Evolutionary conservation across 1,284 basidiomycete species (phyloP).

Genomic region (Microbotryum saponariae): DNA sequence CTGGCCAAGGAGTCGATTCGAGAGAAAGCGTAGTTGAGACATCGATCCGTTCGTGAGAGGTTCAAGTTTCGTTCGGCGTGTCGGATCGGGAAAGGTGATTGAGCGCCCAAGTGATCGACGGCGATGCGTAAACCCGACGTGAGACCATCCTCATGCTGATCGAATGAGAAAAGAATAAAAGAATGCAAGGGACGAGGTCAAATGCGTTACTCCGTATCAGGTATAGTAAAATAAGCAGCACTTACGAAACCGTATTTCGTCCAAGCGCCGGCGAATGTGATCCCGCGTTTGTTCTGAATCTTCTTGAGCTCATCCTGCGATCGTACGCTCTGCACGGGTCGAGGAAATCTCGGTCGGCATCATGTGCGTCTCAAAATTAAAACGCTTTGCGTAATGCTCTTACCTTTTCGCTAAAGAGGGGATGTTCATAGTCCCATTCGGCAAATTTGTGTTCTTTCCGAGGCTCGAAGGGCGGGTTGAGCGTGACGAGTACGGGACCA

Average conservation of each 20-base stretch:
- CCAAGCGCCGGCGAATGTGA: constrained; percentile 72
- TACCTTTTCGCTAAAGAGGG: constrained; percentile 52
- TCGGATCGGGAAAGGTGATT: constrained; percentile 41
- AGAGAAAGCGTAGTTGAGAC: background rate
- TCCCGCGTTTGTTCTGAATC: constrained; percentile 59
- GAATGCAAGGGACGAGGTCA: background rate
- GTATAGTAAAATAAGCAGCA: background rate
- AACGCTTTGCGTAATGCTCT: constrained; percentile 14
- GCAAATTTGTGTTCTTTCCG: constrained; percentile 48
- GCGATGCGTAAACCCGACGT: constrained; percentile 46
- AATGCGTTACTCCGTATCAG: no score
- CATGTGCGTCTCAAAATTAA: constrained; percentile 22
- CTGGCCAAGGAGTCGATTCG: no score
- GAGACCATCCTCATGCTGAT: constrained; percentile 67
- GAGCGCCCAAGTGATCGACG: constrained; percentile 38
- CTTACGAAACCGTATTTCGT: constrained; percentile 52
- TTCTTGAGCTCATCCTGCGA: constrained; percentile 51
- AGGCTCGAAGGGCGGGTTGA: constrained; percentile 65
- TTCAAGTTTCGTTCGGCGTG: constrained; percentile 35
- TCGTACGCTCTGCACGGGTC: constrained; percentile 41
- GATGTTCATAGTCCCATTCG: constrained; percentile 61
- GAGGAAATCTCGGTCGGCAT: constrained; percentile 4
- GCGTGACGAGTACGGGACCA: constrained; percentile 67
- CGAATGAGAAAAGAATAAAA: no score
- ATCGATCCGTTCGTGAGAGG: background rate